A percentile compares a stretch with the other conserved stretches of the same genome.
These are phyloP conservation scores for Phytophthora hibernalis DNA, from an alignment of 352 stramenopile genomes.

Conservation along the genomic window DNA sequence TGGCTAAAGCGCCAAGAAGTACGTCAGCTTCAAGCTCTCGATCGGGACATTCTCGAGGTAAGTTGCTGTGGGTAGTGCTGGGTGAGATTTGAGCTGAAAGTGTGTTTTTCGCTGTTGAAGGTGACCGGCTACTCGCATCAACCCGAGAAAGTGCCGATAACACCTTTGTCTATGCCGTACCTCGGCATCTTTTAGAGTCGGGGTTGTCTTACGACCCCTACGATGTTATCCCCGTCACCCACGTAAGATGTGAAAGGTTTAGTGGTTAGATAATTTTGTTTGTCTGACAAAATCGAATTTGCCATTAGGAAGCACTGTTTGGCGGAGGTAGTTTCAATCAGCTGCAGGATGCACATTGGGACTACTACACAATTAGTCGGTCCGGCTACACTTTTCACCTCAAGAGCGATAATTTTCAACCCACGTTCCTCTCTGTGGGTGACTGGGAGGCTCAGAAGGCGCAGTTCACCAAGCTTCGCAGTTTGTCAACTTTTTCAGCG, in stretches of 20 bases:
- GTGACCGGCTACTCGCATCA: conserved; percentile 24
- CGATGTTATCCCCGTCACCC: conserved; percentile 63
- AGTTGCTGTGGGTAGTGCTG: not conserved
- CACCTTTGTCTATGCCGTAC: conserved; percentile 76
- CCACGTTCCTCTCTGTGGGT: conserved; percentile 46
- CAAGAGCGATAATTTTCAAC: conserved; percentile 53
- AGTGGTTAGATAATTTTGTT: not conserved
- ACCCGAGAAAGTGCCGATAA: conserved; percentile 33
- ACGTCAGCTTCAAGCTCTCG: conserved; percentile 16
- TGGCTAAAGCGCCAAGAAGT: conserved; percentile 15
- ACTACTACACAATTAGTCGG: conserved; percentile 78
- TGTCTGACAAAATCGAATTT: not conserved
- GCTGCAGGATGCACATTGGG: conserved; percentile 44
- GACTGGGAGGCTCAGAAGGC: conserved; percentile 67
- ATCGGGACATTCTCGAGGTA: conserved; percentile 27
- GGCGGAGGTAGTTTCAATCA: conserved; percentile 35
- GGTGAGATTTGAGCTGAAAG: not conserved
- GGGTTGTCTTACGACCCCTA: conserved; percentile 69
- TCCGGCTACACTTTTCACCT: conserved; percentile 68
- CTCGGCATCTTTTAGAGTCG: conserved; percentile 57
- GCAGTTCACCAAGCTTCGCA: conserved; percentile 46
- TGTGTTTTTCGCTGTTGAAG: conserved; percentile 4
- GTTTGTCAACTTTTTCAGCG: conserved; percentile 58
- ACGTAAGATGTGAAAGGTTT: conserved; percentile 39
- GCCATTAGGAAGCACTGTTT: conserved; percentile 32